Conservation (phyloP, 495 filamentous ascomycete genomes). For the Penicillium paradoxum region DNA sequence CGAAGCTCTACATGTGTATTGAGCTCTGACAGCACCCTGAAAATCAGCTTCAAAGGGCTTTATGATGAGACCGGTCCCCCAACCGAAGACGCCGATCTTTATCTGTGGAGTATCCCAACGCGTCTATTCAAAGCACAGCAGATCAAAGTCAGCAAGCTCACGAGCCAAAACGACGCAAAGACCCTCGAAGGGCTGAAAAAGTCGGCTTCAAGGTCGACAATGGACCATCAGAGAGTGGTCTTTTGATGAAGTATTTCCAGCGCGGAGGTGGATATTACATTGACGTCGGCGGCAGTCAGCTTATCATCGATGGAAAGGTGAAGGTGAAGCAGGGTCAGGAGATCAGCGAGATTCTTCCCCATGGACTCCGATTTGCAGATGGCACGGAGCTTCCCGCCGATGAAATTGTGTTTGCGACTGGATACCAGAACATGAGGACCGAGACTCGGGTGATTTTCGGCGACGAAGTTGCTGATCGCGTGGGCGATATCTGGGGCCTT, state of each 20-base stretch:
- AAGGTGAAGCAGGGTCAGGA: constrained; percentile 68
- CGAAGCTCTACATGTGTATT: constrained; percentile 70
- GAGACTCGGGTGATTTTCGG: constrained; percentile 60
- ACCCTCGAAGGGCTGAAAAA: constrained; percentile 54
- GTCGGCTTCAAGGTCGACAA: constrained; percentile 67
- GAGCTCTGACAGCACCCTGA: constrained; percentile 47
- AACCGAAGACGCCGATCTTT: constrained; percentile 60
- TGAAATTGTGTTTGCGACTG: constrained; percentile 78
- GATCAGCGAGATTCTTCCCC: constrained; percentile 53
- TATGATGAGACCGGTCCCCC: constrained; percentile 57
- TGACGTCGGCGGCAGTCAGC: constrained; percentile 63
- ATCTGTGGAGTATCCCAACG: constrained; percentile 49
- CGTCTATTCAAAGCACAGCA: constrained; percentile 57
- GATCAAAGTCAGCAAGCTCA: constrained; percentile 43
- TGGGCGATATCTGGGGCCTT: constrained; percentile 72
- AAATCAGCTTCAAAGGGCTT: constrained; percentile 50
- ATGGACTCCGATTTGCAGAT: constrained; percentile 62
- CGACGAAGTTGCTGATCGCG: constrained; percentile 59
- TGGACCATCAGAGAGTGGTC: constrained; percentile 60
- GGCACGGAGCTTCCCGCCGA: constrained; percentile 66
- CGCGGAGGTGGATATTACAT: constrained; percentile 77
- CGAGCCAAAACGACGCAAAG: constrained; percentile 44
- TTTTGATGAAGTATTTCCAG: constrained; percentile 72
- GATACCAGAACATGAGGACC: constrained; percentile 75
- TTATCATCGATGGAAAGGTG: constrained; percentile 74